These are phyloP conservation scores for Colletotrichum horii DNA, from an alignment of 2,329 filamentous ascomycete species.

Conservation along the genomic window DNA sequence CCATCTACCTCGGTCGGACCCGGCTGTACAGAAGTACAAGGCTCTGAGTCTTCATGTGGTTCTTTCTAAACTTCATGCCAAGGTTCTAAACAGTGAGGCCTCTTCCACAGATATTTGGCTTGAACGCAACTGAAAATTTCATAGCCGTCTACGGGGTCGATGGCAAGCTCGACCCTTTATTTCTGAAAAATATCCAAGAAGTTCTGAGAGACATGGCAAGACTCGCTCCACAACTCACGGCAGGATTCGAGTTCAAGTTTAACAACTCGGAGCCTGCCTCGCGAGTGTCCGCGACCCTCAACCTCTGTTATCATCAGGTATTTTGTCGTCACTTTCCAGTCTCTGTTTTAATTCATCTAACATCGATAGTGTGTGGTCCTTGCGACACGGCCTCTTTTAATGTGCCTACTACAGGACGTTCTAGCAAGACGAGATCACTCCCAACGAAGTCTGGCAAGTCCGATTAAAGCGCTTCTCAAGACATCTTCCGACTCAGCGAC, in stretches of 20 bases:
- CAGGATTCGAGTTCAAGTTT: constrained; percentile 8
- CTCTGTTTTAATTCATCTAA: background rate
- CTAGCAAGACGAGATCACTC: background rate
- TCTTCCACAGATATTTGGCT: background rate
- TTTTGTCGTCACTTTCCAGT: background rate
- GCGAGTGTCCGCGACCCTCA: background rate
- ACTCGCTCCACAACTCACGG: background rate
- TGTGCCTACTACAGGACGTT: background rate
- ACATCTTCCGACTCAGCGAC: constrained; percentile 7
- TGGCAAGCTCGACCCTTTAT: background rate
- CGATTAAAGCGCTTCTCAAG: background rate
- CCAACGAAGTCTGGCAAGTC: background rate
- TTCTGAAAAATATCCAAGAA: background rate
- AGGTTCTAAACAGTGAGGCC: constrained; percentile 1
- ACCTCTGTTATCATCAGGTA: constrained; percentile 10
- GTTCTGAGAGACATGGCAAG: background rate
- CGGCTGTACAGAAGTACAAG: background rate
- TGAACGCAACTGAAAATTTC: background rate
- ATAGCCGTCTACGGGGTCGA: constrained; percentile 8
- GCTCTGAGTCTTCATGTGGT: background rate
- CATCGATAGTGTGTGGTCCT: background rate
- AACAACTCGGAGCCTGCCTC: background rate
- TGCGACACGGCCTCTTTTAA: background rate
- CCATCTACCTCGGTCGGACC: background rate
- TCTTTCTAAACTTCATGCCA: constrained; percentile 2